A percentile compares a stretch with the other conserved stretches of the same genome.
These are phyloP conservation scores for Pleurotus eryngii DNA, from an alignment of 768 basidiomycete species.

Conservation along the genomic window DNA sequence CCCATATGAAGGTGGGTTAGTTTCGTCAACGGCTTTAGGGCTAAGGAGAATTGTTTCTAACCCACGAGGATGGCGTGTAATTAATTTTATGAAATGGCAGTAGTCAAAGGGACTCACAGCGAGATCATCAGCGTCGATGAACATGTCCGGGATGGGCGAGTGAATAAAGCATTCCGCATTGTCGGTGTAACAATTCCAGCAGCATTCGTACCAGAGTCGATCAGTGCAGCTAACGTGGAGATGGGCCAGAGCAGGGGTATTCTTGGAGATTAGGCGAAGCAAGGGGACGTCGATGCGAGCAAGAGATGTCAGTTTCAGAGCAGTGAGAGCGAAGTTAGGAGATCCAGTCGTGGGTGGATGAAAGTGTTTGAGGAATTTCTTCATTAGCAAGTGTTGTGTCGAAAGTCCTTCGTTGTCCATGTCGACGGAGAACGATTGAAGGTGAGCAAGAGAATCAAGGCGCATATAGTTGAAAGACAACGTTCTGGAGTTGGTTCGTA, in stretches of 20 bases:
- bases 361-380: constrained; percentile 30
- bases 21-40: constrained; percentile 42
- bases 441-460: constrained; percentile 28
- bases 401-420: constrained; percentile 39
- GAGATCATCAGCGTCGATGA: constrained; percentile 36
- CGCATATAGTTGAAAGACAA: constrained; percentile 21
- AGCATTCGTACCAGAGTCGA: constrained; percentile 54
- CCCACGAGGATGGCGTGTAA: background rate
- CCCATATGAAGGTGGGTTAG: constrained; percentile 56
- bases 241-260: constrained; percentile 41
- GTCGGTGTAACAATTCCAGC: constrained; percentile 65
- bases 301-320: constrained; percentile 49
- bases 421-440: constrained; percentile 39
- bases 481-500: constrained; percentile 28
- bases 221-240: constrained; percentile 61
- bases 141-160: constrained; percentile 60
- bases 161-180: constrained; percentile 50
- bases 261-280: constrained; percentile 41
- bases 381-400: constrained; percentile 38
- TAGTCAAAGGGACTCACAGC: constrained; percentile 42
- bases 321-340: constrained; percentile 34
- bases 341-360: constrained; percentile 13
- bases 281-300: constrained; percentile 53
- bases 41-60: constrained; percentile 40
- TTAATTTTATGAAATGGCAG: background rate